Conservation (phyloP, 2,329 filamentous ascomycete genomes). For the Fonsecaea monophora region DNA sequence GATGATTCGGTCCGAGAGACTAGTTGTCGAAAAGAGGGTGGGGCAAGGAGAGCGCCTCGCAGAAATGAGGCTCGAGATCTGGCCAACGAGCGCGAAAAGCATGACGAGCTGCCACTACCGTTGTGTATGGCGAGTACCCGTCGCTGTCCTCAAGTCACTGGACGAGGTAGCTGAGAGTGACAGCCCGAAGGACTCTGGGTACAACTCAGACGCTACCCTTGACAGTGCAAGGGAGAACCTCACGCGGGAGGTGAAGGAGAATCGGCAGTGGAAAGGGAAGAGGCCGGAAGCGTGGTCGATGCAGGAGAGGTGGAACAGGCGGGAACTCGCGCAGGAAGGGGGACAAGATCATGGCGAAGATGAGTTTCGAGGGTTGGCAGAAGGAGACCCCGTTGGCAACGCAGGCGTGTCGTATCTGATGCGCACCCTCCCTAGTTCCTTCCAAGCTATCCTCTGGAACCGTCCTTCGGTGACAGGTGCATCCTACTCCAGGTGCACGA, state of each 20-base stretch:
- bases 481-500: background rate
- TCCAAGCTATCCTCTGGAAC: background rate
- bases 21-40: background rate
- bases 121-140: background rate
- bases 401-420: background rate
- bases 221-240: background rate
- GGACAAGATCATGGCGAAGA: background rate
- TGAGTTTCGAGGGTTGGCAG: background rate
- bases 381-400: background rate
- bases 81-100: background rate
- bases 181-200: background rate
- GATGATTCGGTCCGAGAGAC: background rate
- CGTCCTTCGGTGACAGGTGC: background rate
- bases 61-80: background rate
- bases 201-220: background rate
- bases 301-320: background rate
- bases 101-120: background rate
- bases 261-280: background rate
- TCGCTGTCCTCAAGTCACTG: background rate
- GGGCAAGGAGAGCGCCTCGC: background rate
- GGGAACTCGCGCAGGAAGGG: background rate
- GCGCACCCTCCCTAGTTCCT: background rate
- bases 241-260: background rate
- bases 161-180: background rate
- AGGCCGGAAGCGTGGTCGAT: background rate